Conservation (phyloP, 192 early-diverging fungal genomes). For the Rhizophagus prolifer region DNA sequence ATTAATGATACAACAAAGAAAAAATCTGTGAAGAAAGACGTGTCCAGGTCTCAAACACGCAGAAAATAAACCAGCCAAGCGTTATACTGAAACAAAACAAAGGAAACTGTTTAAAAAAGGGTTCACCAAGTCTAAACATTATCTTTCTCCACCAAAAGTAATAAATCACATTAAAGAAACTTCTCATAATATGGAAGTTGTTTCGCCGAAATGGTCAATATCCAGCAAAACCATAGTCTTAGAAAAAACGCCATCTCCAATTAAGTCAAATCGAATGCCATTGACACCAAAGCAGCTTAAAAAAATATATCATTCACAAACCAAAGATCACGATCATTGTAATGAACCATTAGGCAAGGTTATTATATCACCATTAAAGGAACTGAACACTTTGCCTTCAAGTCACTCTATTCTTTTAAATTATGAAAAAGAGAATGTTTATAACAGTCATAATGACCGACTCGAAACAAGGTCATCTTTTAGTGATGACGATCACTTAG, state of each 20-base stretch:
- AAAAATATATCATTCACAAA: neutral
- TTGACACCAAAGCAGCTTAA: neutral
- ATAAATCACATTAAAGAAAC: too few relatives aligned
- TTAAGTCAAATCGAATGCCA: neutral
- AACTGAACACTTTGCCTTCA: neutral
- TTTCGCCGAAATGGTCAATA: neutral
- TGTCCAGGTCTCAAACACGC: neutral
- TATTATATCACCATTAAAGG: neutral
- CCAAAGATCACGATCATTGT: neutral
- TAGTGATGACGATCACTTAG: neutral
- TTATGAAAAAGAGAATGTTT: neutral
- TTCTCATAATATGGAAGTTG: too few relatives aligned
- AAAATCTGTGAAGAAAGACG: neutral
- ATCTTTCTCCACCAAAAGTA: neutral
- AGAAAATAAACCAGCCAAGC: neutral
- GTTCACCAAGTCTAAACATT: neutral
- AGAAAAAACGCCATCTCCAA: neutral
- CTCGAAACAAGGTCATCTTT: neutral
- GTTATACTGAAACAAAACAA: too few relatives aligned
- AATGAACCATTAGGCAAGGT: neutral
- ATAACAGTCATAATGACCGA: neutral
- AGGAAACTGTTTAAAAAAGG: neutral
- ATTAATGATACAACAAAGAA: neutral
- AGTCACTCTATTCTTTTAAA: too few relatives aligned
- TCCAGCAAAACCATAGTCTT: neutral